These are phyloP conservation scores for Plasmodium relictum DNA, from an alignment of 169 alveolate genomes.

Conservation along the genomic window DNA sequence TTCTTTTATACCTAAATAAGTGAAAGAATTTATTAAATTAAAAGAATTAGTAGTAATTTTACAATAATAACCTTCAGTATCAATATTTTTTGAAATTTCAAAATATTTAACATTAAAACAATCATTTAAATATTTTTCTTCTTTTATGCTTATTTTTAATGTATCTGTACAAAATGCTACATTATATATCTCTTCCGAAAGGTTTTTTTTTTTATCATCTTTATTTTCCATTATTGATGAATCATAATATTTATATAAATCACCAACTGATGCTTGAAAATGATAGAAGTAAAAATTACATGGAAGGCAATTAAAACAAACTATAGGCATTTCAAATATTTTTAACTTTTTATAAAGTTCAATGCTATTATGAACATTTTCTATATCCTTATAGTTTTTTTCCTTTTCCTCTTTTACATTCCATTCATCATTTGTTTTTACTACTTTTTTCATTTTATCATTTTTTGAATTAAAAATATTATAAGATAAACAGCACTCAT, in stretches of 20 bases:
- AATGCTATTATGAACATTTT: not conserved
- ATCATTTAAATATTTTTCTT: constrained; percentile 8
- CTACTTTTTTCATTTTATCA: not conserved
- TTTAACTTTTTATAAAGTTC: constrained; percentile 33
- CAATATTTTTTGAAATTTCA: constrained; percentile 29
- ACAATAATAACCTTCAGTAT: constrained; percentile 51
- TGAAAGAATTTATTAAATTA: constrained; percentile 61
- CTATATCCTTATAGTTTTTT: not conserved
- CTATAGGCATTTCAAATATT: constrained; percentile 33
- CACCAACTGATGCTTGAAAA: constrained; percentile 62
- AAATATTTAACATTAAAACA: constrained; percentile 54
- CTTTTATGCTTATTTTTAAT: constrained; percentile 44
- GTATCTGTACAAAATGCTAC: constrained; percentile 57
- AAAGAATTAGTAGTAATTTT: constrained; percentile 47
- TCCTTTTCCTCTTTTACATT: not conserved
- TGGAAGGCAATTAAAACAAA: constrained; percentile 48
- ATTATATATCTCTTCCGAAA: constrained; percentile 10
- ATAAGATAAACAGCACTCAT: constrained; percentile 12
- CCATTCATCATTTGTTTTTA: not conserved
- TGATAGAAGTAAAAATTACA: constrained; percentile 63
- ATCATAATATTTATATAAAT: constrained; percentile 35
- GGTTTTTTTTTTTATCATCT: not conserved
- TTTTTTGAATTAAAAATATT: constrained; percentile 20
- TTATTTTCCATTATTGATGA: not conserved
- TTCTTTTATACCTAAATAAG: constrained; percentile 38